Conservation (phyloP, 106 monocot genomes). For the Dendrobium huoshanense region DNA sequence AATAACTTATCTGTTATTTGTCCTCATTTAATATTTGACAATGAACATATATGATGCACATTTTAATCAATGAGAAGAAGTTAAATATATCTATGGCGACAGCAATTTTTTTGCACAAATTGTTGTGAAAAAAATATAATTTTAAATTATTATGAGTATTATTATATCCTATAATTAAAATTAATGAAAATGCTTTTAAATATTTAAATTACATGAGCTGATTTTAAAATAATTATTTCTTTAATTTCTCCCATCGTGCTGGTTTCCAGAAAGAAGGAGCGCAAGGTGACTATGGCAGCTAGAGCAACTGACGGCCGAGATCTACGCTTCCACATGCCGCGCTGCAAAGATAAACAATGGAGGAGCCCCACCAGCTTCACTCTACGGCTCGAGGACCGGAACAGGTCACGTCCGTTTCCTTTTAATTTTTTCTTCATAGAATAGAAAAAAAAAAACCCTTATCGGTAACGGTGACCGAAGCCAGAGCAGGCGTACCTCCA, state of each 20-base stretch:
- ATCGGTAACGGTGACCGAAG: neutral
- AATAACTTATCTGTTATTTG: no score
- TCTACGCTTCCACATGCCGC: neutral
- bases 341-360: neutral
- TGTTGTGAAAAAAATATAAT: no score
- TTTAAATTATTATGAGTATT: no score
- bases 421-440: neutral
- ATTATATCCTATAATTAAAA: no score
- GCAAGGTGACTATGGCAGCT: neutral
- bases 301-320: neutral
- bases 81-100: no score
- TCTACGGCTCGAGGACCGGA: neutral
- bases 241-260: neutral
- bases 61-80: no score
- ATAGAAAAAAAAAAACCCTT: neutral
- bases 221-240: no score
- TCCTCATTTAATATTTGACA: no score
- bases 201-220: no score
- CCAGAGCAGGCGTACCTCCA: neutral
- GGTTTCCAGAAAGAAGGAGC: slow-evolving; percentile 9
- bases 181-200: no score
- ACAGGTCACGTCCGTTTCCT: neutral
- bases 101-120: no score
- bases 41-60: no score
- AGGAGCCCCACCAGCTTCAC: neutral